These are phyloP conservation scores for Wickerhamiella spandovensis DNA, from an alignment of 805 yeast species.

Conservation along the genomic window DNA sequence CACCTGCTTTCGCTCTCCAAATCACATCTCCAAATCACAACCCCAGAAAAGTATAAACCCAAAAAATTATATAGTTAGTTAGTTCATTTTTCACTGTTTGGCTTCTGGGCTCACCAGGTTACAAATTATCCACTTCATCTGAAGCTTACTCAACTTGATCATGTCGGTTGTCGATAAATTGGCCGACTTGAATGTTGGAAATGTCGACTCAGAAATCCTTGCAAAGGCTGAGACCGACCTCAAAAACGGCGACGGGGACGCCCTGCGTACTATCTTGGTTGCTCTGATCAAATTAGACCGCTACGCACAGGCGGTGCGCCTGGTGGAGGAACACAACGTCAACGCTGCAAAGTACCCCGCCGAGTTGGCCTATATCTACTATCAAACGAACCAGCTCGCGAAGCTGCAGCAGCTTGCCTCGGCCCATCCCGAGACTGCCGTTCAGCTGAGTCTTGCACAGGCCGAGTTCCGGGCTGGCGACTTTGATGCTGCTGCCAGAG, in stretches of 20 bases:
- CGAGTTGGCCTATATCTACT: constrained; percentile 47
- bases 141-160: not conserved
- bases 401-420: constrained; percentile 17
- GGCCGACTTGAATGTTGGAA: constrained; percentile 8
- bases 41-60: not conserved
- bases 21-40: too few species aligned
- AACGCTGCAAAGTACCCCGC: constrained; percentile 15
- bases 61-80: not conserved
- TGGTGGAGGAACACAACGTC: constrained; percentile 24
- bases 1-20: too few species aligned
- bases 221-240: constrained; percentile 22
- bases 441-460: constrained; percentile 42
- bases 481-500: constrained; percentile 28
- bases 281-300: constrained; percentile 49
- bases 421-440: constrained; percentile 13
- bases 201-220: constrained; percentile 5
- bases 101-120: too few species aligned
- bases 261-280: constrained; percentile 34
- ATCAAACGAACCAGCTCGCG: constrained; percentile 38
- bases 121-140: too few species aligned
- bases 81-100: not conserved
- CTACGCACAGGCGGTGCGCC: constrained; percentile 35
- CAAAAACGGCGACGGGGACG: constrained; percentile 23
- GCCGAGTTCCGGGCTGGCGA: constrained; percentile 38
- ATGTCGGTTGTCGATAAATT: constrained; percentile 13